Percentiles rank a stretch among this genome's conserved stretches.
Conservation (phyloP, 2,329 filamentous ascomycete genomes). For the Keithomyces neogunnii region DNA sequence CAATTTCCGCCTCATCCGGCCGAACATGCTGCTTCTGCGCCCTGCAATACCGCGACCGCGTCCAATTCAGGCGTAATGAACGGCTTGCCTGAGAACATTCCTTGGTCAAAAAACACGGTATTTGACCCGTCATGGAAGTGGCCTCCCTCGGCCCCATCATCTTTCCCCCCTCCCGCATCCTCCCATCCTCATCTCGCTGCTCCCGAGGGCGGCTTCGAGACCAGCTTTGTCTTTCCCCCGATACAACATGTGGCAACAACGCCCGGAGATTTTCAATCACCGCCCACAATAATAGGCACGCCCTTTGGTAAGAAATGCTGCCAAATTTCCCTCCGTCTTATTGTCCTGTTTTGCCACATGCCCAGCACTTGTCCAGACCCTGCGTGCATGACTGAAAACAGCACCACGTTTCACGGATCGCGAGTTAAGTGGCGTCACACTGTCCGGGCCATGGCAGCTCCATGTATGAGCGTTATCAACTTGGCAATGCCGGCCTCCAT, state of each 20-base stretch:
- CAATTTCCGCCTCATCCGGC: not conserved
- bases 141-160: constrained; percentile 1
- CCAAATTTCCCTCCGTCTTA: not conserved
- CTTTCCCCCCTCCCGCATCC: not conserved
- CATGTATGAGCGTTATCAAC: not conserved
- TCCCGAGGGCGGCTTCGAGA: not conserved
- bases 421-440: not conserved
- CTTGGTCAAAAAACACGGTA: not conserved
- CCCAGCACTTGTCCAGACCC: not conserved
- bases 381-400: not conserved
- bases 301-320: not conserved
- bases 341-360: not conserved
- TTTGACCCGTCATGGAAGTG: constrained; percentile 7
- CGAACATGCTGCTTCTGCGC: not conserved
- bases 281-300: not conserved
- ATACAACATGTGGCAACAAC: not conserved
- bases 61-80: not conserved
- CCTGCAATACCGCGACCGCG: not conserved
- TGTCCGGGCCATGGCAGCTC: no score
- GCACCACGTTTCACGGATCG: not conserved
- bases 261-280: not conserved
- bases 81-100: not conserved
- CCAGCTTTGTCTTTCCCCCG: not conserved
- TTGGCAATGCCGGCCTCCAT: no score
- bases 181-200: not conserved